Evolutionary conservation across 371 early-diverging fungal genomes (phyloP).

Genomic region (Mucor lusitanicus): DNA sequence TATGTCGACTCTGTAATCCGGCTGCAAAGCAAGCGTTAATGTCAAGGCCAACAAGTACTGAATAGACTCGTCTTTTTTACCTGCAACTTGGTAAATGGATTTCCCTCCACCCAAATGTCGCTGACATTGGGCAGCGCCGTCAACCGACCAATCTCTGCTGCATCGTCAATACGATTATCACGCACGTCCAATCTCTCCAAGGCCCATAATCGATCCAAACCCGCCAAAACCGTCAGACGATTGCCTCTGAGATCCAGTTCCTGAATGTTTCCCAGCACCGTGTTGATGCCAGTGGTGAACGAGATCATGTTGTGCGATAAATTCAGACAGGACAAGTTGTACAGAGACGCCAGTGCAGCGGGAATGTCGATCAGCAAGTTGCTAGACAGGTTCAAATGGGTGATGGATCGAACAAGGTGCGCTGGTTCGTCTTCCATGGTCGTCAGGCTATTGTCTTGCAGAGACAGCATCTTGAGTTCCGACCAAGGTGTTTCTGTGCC

Average conservation of each 20-base stretch:
- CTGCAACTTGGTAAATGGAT: constrained; percentile 60
- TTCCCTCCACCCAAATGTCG: constrained; percentile 63
- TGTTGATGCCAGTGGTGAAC: constrained; percentile 61
- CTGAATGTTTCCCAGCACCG: constrained; percentile 67
- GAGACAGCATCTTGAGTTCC: constrained; percentile 49
- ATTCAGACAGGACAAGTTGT: constrained; percentile 62
- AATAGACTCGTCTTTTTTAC: constrained; percentile 22
- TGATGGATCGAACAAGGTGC: constrained; percentile 41
- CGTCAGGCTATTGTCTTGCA: constrained; percentile 61
- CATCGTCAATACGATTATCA: constrained; percentile 65
- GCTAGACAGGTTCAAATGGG: constrained; percentile 65
- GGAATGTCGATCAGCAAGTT: constrained; percentile 69
- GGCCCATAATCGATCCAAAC: constrained; percentile 71
- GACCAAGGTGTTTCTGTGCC: constrained; percentile 37
- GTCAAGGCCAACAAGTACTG: background rate
- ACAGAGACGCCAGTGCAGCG: constrained; percentile 53
- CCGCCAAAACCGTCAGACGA: constrained; percentile 62
- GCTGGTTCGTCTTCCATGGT: constrained; percentile 53
- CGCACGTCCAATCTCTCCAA: constrained; percentile 70
- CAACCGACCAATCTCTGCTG: constrained; percentile 59
- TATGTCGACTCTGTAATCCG: constrained; percentile 59
- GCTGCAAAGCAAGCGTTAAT: constrained; percentile 24
- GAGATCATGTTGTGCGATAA: constrained; percentile 69
- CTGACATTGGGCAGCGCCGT: constrained; percentile 58
- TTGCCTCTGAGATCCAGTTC: constrained; percentile 69